Base-by-base conservation (phyloP, 2,329 filamentous ascomycete species). In the Cordyceps javanica region DNA sequence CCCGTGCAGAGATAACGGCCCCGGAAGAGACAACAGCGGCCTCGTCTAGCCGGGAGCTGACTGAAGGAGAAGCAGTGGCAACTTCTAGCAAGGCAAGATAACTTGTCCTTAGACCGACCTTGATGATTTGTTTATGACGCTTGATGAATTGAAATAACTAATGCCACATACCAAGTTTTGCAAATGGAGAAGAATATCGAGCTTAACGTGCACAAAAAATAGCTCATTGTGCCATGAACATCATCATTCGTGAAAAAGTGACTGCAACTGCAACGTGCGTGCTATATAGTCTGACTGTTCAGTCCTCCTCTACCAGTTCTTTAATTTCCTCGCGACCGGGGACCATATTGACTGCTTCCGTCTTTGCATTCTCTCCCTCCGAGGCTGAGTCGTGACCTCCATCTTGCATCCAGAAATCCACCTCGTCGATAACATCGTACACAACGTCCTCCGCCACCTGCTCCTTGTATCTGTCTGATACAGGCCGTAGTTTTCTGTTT, bases 361-460 rank as follows among this genome's bases (percentile, higher is more conserved):
- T 74, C 66, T 77, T 78, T 32, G 72, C 74, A 49, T 73, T 77
- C 14, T 72, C 73, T 13, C 68, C 77, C 10, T 74, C 74, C 45
- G 74, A 72, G 59, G 78, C 78, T 48, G 78, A 74, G 9, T 77
- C 74, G 60, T 75, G 76, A 9, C 76, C 77, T 25, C 80, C 81
- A 62, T 91, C 89, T 68, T 89, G 83, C 70, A 86, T 80, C 86
- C 85, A 95, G 74, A 90, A 94, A 74, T 96, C 91, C 50, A 96
- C 89, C 73, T 99, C 94, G 67, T 99, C 94, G 32, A 97, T 80
- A 55, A 99, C 82, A 71, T 99, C 94, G 70, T 91, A 96, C 30
- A 96, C 82, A 25, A 97, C 79, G 67, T 99, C 94, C 73, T 99
- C 94, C 14, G 88, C 91, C 60, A 99, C 92, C 75, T 97, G 93